Percentiles rank a stretch among this genome's conserved stretches.
phyloP scores from a whole-genome alignment of 495 filamentous ascomycete species.

The Xylaria telfairii region DNA sequence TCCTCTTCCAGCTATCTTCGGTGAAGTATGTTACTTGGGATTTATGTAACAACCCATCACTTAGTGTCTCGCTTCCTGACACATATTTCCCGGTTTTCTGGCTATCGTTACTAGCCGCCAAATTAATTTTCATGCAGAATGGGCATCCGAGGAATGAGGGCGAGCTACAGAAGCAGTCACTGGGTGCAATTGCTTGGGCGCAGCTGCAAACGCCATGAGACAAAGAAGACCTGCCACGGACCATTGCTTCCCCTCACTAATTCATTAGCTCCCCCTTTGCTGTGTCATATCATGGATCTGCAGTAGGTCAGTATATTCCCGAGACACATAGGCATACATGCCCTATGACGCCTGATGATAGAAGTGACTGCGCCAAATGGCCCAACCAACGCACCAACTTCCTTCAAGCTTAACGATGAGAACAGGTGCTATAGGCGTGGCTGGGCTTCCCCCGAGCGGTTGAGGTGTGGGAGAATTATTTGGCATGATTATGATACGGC shows the following conservation, averaged over 20 bases:
- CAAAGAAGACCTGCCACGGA: conserved; percentile 16
- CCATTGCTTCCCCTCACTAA: conserved; percentile 1
- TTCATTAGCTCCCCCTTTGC: background rate
- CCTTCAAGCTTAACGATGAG: background rate
- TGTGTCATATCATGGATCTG: conserved; percentile 25
- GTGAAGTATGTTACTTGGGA: background rate
- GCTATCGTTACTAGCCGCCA: background rate
- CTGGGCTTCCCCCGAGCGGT: background rate
- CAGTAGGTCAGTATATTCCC: conserved; percentile 15
- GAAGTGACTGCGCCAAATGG: background rate
- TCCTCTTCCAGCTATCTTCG: background rate
- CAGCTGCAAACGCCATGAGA: conserved; percentile 26
- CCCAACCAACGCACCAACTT: background rate
- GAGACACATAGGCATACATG: conserved; percentile 21
- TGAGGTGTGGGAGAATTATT: background rate
- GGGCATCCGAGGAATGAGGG: background rate
- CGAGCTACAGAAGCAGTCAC: background rate
- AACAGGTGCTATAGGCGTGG: background rate
- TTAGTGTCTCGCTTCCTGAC: background rate
- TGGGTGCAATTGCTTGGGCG: background rate
- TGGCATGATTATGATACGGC: background rate
- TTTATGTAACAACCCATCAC: background rate
- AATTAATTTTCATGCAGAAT: background rate
- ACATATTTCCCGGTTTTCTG: background rate
- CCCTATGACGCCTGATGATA: background rate